Evolutionary conservation across 306 rosid species (phyloP), one percentile per base, ranked within the genome.

Genomic region (Erythrophleum fordii): DNA sequence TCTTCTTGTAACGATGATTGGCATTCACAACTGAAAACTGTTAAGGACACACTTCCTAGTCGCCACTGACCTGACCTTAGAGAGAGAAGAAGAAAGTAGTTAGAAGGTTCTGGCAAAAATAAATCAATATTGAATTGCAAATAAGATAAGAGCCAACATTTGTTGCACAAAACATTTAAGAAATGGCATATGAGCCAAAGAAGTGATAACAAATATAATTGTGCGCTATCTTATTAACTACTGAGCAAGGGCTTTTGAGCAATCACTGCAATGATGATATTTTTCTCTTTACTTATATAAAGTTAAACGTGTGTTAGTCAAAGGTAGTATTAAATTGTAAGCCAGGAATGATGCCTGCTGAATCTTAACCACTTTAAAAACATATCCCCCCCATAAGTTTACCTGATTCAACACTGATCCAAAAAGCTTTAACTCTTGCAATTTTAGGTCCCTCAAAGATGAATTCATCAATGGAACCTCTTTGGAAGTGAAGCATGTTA

Each of bases 61-160:
- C 98, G 88, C 98, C 98, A 93, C 51, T 95, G 93, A 84, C 98
- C 99, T 93, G 96, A 88, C 85, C 90, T 88, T 87, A 84, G 87
- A 88, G 80, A 75, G 69, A 86, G 72, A 70, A 76, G 75, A 76
- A 67, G 77, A 66, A 8, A 45, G 55, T 44, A 62, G 83, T 92
- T 81, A 85, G 79, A 68, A 67, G 73, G 61, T 77, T 72, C 48
- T 45, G 20, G 34, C 18, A 51, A 61, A 78, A 20, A 70, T 14
- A 44, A 35, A 51, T 80, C 72, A 60, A 76, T 39, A 18, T 49
- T 31, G n/a, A 35, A 73, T 39, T 56, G 73, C 22, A 69, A 74
- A 39, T 53, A 69, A 68, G 46, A 69, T 8, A 25, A 62, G 29
- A 53, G 10, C 58, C 60, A 56, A 69, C 48, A 61, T 41, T 72